Evolutionary conservation across 176 grass and related monocot genomes (phyloP), one percentile per base, ranked within the genome.

Genomic region (Oropetium thomaeum): DNA sequence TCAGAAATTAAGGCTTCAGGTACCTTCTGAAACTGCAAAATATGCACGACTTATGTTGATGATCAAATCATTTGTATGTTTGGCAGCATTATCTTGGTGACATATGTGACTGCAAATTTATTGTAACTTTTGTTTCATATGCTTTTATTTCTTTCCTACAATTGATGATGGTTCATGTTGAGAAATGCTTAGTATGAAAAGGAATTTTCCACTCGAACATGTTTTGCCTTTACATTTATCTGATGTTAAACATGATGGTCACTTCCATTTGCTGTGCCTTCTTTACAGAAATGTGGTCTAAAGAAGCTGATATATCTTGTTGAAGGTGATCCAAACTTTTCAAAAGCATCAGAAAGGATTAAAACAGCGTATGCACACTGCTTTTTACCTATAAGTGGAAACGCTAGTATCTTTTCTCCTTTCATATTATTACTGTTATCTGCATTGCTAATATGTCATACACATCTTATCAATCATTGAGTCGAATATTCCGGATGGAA

Each of bases 301-400:
- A 93, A 34, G 29, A 93, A 93, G 75, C 38, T 93, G 48, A 93
- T 97, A 87, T 97, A 97, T 91, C 79, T 97, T 60, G 90, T 97
- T 28, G 90, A 97, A 86, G 88, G 88, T 68, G 90, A 93, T 74
- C 83, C 67, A 71, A 97, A 87, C 75, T 17, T 47, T 67, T 41
- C 74, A 30, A 87, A 97, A 69, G 57, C 86, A 77, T 27, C 71
- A 72, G 78, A 91, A 69, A 91, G 86, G 55, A 74, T 86, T 54
- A 97, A 89, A 85, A 93, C 81, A 83, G 88, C 88, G 81, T 93
- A 93, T 72, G 90, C 38, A 67, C 61, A 79, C 61, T 73, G 69
- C 63, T 73, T 34, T 54, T 38, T 59, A 49, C 25, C 48, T 28
- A n/a, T n/a, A 19, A 27, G 65, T 30, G 40, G 37, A 70, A 54